These are phyloP conservation scores for Marvania coccoides DNA, from an alignment of 139 green algal species.

Conservation along the genomic window DNA sequence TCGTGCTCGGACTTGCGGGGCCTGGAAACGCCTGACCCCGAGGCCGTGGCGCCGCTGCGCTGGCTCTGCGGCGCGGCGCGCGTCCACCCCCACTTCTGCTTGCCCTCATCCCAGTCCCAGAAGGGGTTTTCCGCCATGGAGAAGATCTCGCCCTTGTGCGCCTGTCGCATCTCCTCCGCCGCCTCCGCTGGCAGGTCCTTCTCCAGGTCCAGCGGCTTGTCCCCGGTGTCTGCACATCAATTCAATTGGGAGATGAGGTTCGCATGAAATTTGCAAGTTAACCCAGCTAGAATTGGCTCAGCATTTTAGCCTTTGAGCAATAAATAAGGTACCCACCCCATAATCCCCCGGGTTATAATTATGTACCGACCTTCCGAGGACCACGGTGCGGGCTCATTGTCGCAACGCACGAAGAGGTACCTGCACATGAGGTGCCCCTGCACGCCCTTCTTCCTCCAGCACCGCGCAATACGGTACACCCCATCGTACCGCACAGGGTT, in stretches of 20 bases:
- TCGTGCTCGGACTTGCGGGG: conserved; percentile 56
- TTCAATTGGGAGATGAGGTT: too few relatives aligned
- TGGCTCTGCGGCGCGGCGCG: conserved; percentile 40
- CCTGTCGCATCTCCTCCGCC: conserved; percentile 55
- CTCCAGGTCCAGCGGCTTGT: conserved; percentile 5
- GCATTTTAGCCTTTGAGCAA: too few relatives aligned
- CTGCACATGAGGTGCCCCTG: conserved; percentile 75
- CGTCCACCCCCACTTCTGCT: conserved; percentile 64
- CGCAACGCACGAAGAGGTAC: conserved; percentile 90
- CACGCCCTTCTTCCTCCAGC: conserved; percentile 74
- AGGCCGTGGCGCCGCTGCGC: conserved; percentile 11
- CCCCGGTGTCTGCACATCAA: conserved; percentile 22
- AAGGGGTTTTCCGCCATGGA: conserved; percentile 54
- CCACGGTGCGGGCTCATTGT: conserved; percentile 92
- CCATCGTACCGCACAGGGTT: conserved; percentile 86
- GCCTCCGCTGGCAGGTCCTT: conserved; percentile 50
- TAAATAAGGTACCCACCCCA: too few relatives aligned
- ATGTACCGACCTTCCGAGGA: conserved; percentile 45
- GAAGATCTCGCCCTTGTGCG: conserved; percentile 48
- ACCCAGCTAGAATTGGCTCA: too few relatives aligned
- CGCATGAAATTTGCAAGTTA: too few relatives aligned
- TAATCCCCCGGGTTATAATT: too few relatives aligned
- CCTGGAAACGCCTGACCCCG: conserved; percentile 16
- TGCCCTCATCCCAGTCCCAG: conserved; percentile 55
- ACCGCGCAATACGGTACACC: conserved; percentile 86